These are phyloP conservation scores for Scheffersomyces illinoinensis DNA, from an alignment of 1,139 yeast genomes.

Conservation along the genomic window DNA sequence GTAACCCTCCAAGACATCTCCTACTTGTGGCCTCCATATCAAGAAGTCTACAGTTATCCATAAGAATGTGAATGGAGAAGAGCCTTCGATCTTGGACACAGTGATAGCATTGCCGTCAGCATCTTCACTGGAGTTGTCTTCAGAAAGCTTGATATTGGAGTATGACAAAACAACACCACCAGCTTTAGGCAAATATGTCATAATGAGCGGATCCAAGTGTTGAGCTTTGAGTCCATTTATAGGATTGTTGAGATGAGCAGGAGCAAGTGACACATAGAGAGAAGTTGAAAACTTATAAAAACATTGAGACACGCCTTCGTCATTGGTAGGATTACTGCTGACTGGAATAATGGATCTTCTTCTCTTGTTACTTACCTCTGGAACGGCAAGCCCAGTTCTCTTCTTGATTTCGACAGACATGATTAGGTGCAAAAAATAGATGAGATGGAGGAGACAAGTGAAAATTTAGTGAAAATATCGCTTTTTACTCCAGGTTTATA, in stretches of 20 bases:
- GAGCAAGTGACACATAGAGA: constrained; percentile 84
- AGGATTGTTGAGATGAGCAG: constrained; percentile 68
- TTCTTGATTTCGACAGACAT: neutral
- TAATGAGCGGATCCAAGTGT: constrained; percentile 85
- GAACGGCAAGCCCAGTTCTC: neutral
- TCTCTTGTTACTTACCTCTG: constrained; percentile 14
- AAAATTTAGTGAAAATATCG: neutral
- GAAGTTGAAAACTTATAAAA: constrained; percentile 64
- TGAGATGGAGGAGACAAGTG: neutral
- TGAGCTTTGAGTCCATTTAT: constrained; percentile 78
- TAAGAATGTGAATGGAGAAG: constrained; percentile 83
- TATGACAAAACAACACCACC: constrained; percentile 86
- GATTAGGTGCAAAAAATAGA: neutral
- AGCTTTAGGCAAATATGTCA: constrained; percentile 74
- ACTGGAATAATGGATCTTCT: constrained; percentile 21
- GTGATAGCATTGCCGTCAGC: constrained; percentile 22
- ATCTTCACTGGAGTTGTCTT: constrained; percentile 35
- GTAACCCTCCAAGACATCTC: constrained; percentile 83
- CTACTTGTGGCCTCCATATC: constrained; percentile 86
- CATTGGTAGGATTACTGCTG: constrained; percentile 35
- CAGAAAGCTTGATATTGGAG: constrained; percentile 52
- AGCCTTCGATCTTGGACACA: constrained; percentile 69
- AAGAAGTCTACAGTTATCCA: constrained; percentile 87
- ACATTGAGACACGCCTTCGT: constrained; percentile 56
- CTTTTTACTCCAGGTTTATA: neutral